Evolutionary conservation across 352 stramenopile species (phyloP).

Genomic region (Pythium periplocum): DNA sequence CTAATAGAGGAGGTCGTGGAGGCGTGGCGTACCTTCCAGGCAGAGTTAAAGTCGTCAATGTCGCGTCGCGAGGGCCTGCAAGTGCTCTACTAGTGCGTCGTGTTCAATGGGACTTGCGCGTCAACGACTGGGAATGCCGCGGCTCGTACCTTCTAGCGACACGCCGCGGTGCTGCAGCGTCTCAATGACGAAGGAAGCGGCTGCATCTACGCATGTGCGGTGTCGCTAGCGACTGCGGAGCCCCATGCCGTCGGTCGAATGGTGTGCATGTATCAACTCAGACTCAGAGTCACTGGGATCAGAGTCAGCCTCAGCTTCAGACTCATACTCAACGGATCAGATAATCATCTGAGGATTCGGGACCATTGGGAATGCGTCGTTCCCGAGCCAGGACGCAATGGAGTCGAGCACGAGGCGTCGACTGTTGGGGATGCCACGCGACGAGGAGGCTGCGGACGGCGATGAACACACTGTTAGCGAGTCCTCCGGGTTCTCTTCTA

Average conservation of each 20-base stretch:
- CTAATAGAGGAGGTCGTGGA: conserved; percentile 6
- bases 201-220: conserved; percentile 24
- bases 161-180: conserved; percentile 21
- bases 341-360: background rate
- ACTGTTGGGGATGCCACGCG: too few relatives aligned
- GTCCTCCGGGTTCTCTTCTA: too few relatives aligned
- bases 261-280: too few relatives aligned
- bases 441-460: too few relatives aligned
- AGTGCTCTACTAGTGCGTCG: conserved; percentile 23
- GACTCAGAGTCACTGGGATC: too few relatives aligned
- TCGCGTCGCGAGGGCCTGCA: conserved; percentile 34
- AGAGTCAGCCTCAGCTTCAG: too few relatives aligned
- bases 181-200: conserved; percentile 38
- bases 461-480: too few relatives aligned
- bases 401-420: too few relatives aligned
- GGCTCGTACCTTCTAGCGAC: conserved; percentile 25
- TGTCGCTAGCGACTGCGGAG: conserved; percentile 45
- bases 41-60: conserved; percentile 10
- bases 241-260: conserved; percentile 22
- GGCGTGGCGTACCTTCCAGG: conserved; percentile 12
- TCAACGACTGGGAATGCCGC: too few relatives aligned
- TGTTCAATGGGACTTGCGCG: too few relatives aligned
- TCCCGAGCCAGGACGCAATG: too few relatives aligned
- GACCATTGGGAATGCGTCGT: background rate
- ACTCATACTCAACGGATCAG: background rate